Evolutionary conservation across 495 filamentous ascomycete genomes (phyloP), one percentile per base, ranked within the genome.

Genomic region (Neurospora hispaniola): DNA sequence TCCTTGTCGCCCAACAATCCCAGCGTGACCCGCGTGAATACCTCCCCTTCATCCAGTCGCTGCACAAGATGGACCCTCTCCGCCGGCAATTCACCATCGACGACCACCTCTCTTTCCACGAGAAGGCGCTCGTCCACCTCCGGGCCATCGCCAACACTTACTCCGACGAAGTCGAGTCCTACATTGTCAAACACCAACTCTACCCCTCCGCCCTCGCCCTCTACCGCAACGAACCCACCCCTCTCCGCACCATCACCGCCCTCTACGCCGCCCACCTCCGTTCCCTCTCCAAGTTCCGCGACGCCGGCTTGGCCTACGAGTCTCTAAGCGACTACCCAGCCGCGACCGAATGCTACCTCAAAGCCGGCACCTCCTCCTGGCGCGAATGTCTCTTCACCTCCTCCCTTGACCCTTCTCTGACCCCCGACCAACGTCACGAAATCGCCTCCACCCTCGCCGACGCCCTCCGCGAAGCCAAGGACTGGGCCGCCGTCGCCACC

Each of bases 1-100:
- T 99, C 14, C 84, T 97, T 69, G 91, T 99, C 48, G 96, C 96
- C 6, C 96, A 99, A 77, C 93, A 97, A 80, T 95, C 94, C 16
- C 96, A 99, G 81, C 93, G 94, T 80, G 96, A 99, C 75, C 96
- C 96, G 18, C 86, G 94, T 74, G 96, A 99, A 83, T 99, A 99
- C 76, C 87, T 99, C 20, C 96, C 96, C 16, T 97, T 97, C 80
- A 87, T 98, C 54, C 93, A 97, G 78, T 90, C 89, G 27, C 86
- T 98, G 10, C 93, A 97, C 78, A 85, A 90, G 70, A 85, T 96
- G 78, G 80, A 90, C 0, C 82, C 87, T 27, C 80, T 90, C 20
- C 88, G 93, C 23, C 88, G 91, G 41, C 87, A 90, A 54, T 98
- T 92, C 75, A 88, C 89, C 48, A 97, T 99, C 70, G 96, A 98